phyloP scores from a whole-genome alignment of 202 grass and related monocot species.

The Setaria italica region DNA sequence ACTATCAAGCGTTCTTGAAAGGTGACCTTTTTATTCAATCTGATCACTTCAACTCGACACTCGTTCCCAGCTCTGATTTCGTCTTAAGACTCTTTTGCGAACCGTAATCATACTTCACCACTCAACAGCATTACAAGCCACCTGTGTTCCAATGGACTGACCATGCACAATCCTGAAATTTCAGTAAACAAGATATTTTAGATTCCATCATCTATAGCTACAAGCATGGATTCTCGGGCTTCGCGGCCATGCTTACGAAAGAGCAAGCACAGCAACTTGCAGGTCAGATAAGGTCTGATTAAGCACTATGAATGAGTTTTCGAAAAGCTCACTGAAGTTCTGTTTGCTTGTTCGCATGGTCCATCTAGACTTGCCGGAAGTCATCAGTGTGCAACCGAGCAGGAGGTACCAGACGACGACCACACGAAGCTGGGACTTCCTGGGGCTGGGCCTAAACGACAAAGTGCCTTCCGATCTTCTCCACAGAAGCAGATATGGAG shows the following conservation, averaged over 20 bases:
- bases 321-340: neutral
- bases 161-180: neutral
- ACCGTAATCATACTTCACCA: neutral
- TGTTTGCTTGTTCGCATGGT: neutral
- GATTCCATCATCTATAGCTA: constrained; percentile 40
- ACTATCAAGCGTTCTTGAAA: neutral
- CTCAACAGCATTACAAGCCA: neutral
- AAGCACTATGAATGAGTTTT: constrained; percentile 22
- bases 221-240: constrained; percentile 52
- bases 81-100: neutral
- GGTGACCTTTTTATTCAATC: neutral
- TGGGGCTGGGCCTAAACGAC: constrained; percentile 15
- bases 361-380: constrained; percentile 46
- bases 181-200: constrained; percentile 15
- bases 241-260: constrained; percentile 38
- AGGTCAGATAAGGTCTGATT: constrained; percentile 19
- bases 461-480: constrained; percentile 24
- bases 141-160: neutral
- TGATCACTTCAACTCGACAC: neutral
- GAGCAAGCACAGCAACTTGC: constrained; percentile 37
- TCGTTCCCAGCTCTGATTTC: neutral
- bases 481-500: constrained; percentile 38
- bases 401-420: constrained; percentile 20
- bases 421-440: constrained; percentile 55
- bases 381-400: constrained; percentile 51